Base-by-base conservation (phyloP, 106 monocot genomes). In the Platanthera guangdongensis region DNA sequence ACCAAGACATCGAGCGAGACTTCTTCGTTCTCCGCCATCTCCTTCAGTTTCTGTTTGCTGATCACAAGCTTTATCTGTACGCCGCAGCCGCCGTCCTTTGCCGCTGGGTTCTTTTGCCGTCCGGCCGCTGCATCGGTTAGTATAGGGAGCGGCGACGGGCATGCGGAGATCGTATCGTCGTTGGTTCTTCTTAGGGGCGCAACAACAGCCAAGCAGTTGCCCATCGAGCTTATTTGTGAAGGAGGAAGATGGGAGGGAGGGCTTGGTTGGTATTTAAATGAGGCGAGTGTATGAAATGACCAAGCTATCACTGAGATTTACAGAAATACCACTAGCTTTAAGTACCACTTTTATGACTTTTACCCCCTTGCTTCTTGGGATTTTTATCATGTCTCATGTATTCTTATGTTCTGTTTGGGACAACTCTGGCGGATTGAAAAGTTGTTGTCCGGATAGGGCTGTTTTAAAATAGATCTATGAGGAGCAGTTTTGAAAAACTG, bases 21-120 rank as follows among this genome's bases (percentile, higher is more conserved):
- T 13, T 71, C 60, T 75, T 74, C 81, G 21, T 76, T 82, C 45
- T 25, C 74, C 18, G 87, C 48, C 28, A 86, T 78, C 68, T 87
- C 82, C 77, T 77, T 86, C 64, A 89, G 51, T 74, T 84, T 77
- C 47, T 82, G 81, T 76, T 82, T 89, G n/a, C 75, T 89, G 4
- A 89, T 30, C 51, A 86, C 71, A 47, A 89, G 71, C 78, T 86
- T 89, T 18, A 89, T 75, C 52, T 80, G 76, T 13, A 82, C 47
- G 7, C 32, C 82, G 16, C 78, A 80, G 10, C 21, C 45, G 65
- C 65, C 65, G 0, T 9, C 0, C 10, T 30, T 39, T n/a, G 67
- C 4, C 9, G 32, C 12, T 12, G 13, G 67, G 39, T 12, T 60
- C 59, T 60, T 21, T 60, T 22, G 59, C 0, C 8, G 8, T 19